These are phyloP conservation scores for Pythium brachiatum DNA, from an alignment of 352 stramenopile species.

Conservation along the genomic window DNA sequence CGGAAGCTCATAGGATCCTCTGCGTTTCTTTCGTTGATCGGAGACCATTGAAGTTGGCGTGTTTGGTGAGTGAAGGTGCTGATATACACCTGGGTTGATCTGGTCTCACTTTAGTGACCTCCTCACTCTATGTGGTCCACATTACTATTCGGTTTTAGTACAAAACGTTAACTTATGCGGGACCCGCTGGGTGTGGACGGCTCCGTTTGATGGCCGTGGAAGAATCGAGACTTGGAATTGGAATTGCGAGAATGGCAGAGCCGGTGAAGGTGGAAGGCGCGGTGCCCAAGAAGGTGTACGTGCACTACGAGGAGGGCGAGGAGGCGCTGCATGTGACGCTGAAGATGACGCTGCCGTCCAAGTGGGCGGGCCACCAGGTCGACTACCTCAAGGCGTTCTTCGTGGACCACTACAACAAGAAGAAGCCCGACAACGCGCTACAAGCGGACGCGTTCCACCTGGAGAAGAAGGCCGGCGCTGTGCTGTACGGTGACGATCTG, in stretches of 20 bases:
- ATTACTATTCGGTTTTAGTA: background rate
- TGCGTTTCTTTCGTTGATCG: too few relatives aligned
- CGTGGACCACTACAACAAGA: constrained; percentile 89
- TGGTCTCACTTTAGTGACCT: background rate
- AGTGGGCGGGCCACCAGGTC: constrained; percentile 77
- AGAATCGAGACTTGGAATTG: background rate
- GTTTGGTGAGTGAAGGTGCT: background rate
- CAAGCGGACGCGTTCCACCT: constrained; percentile 56
- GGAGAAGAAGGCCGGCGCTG: constrained; percentile 54
- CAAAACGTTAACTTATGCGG: background rate
- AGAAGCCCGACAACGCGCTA: constrained; percentile 72
- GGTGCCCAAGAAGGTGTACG: constrained; percentile 87
- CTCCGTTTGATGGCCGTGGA: background rate
- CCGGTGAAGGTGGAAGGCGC: constrained; percentile 71
- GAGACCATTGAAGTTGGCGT: too few relatives aligned
- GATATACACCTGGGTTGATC: background rate
- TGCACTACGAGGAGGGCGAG: constrained; percentile 80
- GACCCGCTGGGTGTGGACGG: background rate
- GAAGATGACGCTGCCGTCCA: constrained; percentile 87
- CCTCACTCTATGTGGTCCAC: background rate
- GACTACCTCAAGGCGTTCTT: constrained; percentile 90
- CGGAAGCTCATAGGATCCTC: too few relatives aligned
- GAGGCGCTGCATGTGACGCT: constrained; percentile 69
- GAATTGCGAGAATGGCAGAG: constrained; percentile 28
- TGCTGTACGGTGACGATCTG: constrained; percentile 71